Conservation (phyloP, 208 protist species). For the Acanthamoeba healyi region DNA sequence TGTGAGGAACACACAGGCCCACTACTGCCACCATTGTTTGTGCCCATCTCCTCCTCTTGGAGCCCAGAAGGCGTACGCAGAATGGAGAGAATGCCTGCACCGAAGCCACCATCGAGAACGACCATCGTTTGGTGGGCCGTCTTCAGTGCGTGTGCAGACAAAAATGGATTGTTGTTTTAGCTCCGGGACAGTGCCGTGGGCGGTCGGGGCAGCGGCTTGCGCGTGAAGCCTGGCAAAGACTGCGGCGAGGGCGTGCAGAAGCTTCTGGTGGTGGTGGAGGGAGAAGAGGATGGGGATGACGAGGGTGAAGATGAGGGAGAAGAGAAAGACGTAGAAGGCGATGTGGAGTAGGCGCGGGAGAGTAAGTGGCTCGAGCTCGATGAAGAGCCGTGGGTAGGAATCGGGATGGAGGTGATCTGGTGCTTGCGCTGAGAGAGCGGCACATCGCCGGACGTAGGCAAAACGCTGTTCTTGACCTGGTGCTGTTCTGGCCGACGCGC, state of each 20-base stretch:
- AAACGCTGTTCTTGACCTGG: neutral
- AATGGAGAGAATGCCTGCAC: too few relatives aligned
- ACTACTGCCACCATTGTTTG: too few relatives aligned
- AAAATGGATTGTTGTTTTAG: too few relatives aligned
- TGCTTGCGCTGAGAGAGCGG: slow-evolving; percentile 23
- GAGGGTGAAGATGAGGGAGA: neutral
- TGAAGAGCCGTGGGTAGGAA: neutral
- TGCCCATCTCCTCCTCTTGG: too few relatives aligned
- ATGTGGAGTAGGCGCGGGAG: neutral
- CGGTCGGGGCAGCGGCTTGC: neutral
- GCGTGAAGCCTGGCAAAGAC: neutral
- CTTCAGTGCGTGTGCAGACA: too few relatives aligned
- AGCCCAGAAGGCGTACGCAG: too few relatives aligned
- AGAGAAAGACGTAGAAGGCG: too few relatives aligned
- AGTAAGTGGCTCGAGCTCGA: neutral
- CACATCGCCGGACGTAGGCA: neutral
- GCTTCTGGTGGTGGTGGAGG: neutral
- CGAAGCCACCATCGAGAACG: too few relatives aligned
- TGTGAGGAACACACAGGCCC: too few relatives aligned
- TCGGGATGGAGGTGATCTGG: slow-evolving; percentile 8
- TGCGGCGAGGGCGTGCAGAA: neutral
- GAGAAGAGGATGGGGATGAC: neutral
- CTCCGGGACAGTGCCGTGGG: neutral
- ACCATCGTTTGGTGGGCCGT: too few relatives aligned
- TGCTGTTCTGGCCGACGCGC: neutral